These are phyloP conservation scores for Tardiomyces depauwii DNA, from an alignment of 1,139 yeast species.

Conservation along the genomic window DNA sequence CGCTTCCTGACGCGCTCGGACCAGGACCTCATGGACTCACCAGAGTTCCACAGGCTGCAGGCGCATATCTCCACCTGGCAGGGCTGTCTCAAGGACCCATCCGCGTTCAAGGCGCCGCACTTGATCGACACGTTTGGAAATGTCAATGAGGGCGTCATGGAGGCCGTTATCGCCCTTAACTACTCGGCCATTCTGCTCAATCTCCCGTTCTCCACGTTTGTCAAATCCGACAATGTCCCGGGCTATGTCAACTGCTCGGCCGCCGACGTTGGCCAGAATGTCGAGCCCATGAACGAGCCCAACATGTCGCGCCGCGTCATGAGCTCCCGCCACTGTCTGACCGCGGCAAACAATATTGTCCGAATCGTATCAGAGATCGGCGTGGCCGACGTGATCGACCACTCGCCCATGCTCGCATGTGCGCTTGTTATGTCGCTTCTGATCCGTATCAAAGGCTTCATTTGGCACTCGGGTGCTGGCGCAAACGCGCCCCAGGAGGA, in stretches of 20 bases:
- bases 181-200: neutral
- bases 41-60: conserved; percentile 9
- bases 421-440: neutral
- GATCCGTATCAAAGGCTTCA: neutral
- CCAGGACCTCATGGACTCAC: conserved; percentile 4
- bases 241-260: neutral
- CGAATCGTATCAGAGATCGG: neutral
- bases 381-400: neutral
- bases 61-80: neutral
- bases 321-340: neutral
- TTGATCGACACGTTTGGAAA: neutral
- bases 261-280: neutral
- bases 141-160: neutral
- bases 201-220: neutral
- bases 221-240: neutral
- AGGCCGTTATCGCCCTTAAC: neutral
- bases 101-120: neutral
- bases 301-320: neutral
- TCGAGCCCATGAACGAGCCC: neutral
- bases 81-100: neutral
- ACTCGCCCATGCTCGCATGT: neutral
- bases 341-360: neutral
- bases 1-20: neutral
- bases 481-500: neutral
- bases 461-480: neutral